Base-by-base conservation (phyloP, 495 filamentous ascomycete species). In the Penicillium simplicissimum region DNA sequence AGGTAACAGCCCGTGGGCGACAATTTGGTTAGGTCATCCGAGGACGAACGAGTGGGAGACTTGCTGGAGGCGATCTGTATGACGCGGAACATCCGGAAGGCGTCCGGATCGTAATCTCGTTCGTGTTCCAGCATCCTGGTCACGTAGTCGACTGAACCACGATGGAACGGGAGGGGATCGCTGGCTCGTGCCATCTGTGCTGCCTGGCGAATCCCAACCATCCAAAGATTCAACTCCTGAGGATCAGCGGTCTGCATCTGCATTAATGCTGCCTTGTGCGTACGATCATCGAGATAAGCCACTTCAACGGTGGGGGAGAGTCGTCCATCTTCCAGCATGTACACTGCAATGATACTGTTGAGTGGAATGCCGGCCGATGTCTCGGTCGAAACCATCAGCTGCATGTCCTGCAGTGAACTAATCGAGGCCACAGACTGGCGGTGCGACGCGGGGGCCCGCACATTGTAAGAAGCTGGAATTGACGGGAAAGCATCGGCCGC, bases 221-320 rank as follows among this genome's bases (percentile, higher is more conserved):
- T 82, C 88, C 90, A 93, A 9, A 89, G 76, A 65, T 90, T 86
- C 61, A 90, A 82, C 38, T 96, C 91, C 42, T 87, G 83, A 3
- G 88, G 86, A 62, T 91, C 85, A 56, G 79, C 78, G 47, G 94
- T 87, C 69, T 90, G 90, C 66, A 96, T 83, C 48, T 85, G 85
- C 65, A 86, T 76, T 57, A 82, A 78, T 40, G 85, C 80, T 61
- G 85, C 79, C 58, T 85, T 79, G 70, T 86, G 74, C 15, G 79
- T 80, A 60, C 88, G 85, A 60, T 91, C 90, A 76, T 96, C 90
- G 76, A 96, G 62, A 63, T 86, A 85, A 25, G 83, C 82, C 40
- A 97, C 82, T 67, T 97, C 91, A 55, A 95, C 85, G 14, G 88
- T 90, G 59, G 92, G 92, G 19, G 88, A 89, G 3, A 91, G 86